Percentiles rank a stretch among this genome's conserved stretches.
Conservation (phyloP, 2,329 filamentous ascomycete genomes). For the Ascochyta viciae-villosae region DNA sequence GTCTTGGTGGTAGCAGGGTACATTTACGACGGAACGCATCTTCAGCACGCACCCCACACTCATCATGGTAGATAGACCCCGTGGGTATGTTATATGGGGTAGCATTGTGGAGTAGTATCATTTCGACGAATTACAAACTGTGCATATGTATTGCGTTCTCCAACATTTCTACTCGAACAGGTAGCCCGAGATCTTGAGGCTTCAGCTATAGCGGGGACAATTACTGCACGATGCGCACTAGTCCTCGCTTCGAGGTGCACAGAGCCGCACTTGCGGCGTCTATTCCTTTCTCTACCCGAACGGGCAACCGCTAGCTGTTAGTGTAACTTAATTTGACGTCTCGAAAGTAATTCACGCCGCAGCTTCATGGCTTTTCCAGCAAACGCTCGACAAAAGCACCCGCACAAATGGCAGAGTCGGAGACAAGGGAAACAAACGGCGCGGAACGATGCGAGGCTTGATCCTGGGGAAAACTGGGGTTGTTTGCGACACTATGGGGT, state of each 20-base stretch:
- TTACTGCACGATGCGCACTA: neutral
- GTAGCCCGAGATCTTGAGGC: neutral
- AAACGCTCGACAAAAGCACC: neutral
- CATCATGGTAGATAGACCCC: neutral
- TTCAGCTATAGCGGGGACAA: neutral
- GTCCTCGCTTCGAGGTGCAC: neutral
- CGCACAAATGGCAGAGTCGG: neutral
- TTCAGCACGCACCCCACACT: neutral
- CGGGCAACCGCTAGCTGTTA: neutral
- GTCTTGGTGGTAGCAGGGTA: neutral
- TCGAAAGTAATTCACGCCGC: slow-evolving; percentile 1
- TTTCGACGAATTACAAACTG: neutral
- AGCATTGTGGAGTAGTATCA: neutral
- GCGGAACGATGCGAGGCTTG: slow-evolving; percentile 30
- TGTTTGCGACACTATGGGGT: slow-evolving; percentile 18
- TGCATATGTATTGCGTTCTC: neutral
- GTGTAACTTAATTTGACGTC: neutral
- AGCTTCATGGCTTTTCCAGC: neutral
- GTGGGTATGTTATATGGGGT: neutral
- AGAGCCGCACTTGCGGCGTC: slow-evolving; percentile 2
- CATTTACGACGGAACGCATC: neutral
- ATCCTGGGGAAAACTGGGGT: slow-evolving; percentile 32
- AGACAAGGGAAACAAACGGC: slow-evolving; percentile 16
- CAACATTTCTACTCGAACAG: neutral
- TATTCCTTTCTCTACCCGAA: neutral